These are phyloP conservation scores for Scheffersomyces stambukii DNA, from an alignment of 1,139 yeast genomes.

Conservation along the genomic window DNA sequence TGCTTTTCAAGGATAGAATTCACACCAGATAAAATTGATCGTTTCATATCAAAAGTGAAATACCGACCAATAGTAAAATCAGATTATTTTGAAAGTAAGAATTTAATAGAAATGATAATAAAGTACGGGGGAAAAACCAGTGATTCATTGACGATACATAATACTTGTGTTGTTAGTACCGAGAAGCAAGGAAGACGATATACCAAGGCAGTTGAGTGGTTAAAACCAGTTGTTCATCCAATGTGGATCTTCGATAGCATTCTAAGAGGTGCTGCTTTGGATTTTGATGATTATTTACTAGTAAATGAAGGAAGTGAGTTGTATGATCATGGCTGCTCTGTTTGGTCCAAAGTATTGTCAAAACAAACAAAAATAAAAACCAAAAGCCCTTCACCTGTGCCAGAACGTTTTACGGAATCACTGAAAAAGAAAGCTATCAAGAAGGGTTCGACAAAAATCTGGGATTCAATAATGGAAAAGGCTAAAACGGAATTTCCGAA, in stretches of 20 bases:
- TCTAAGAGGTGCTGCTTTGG: slow-evolving; percentile 56
- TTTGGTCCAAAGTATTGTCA: slow-evolving; percentile 35
- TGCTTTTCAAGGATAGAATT: slow-evolving; percentile 50
- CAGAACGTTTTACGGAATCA: slow-evolving; percentile 13
- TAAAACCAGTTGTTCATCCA: slow-evolving; percentile 67
- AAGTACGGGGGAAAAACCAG: slow-evolving; percentile 58
- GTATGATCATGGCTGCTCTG: slow-evolving; percentile 45
- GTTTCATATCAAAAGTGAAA: slow-evolving; percentile 5
- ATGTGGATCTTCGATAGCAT: slow-evolving; percentile 68
- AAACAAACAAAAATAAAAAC: too few species aligned
- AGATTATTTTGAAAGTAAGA: slow-evolving; percentile 23
- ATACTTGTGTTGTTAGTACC: slow-evolving; percentile 51
- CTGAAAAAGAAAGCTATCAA: slow-evolving; percentile 3
- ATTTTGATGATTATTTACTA: slow-evolving; percentile 40
- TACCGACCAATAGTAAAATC: slow-evolving; percentile 6
- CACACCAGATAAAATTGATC: slow-evolving; percentile 7
- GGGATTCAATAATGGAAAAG: slow-evolving; percentile 50
- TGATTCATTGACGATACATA: slow-evolving; percentile 51
- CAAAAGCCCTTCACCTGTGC: too few species aligned
- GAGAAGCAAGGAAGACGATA: slow-evolving; percentile 58
- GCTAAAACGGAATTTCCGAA: slow-evolving; percentile 16
- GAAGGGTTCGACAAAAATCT: slow-evolving; percentile 27
- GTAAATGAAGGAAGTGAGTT: slow-evolving; percentile 20
- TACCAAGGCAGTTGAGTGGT: slow-evolving; percentile 63
- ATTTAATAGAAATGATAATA: slow-evolving; percentile 31